Base-by-base conservation (phyloP, 2,329 filamentous ascomycete species). In the Pseudogymnoascus sp. region DNA sequence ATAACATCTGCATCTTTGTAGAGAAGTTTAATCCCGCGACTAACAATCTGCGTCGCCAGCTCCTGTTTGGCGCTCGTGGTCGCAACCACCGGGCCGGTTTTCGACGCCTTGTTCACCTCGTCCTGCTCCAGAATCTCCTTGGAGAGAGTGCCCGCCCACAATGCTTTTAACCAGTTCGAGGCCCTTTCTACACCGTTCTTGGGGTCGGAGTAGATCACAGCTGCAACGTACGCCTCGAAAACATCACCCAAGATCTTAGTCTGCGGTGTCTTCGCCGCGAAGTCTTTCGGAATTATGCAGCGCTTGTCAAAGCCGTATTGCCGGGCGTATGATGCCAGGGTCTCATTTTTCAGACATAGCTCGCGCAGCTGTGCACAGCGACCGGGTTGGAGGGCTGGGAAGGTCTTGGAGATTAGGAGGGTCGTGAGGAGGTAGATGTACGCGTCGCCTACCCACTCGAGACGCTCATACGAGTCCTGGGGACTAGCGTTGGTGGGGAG, bases 161-260 rank as follows among this genome's bases (percentile, higher is more conserved):
- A 76, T 6, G 80, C 75, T 58, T 83, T 86, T 50, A 97, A 75
- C 91, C 91, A 97, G 12, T 79, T 71, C 59, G 87, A 80, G 1
- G 82, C 86, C 1, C 78, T 79, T 6, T 73, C 64, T 53, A 88
- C 81, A 1, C 92, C 91, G 53, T 83, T 71, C 2, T 76, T 73
- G 0, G 84, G 79, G 67, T 91, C 82, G 1, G 87, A 85, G 2
- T 90, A 75, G 35, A 96, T 81, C 5, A 92, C 75, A 2, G 88
- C 92, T 7, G 89, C 92, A 14, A 96, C 83, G 67, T 95, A 97
- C 0, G 93, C 89, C 72, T 97, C 93, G 68, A 97, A 95, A 15
- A 97, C 81, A 70, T 97, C 93, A 7, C 87, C 92, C 61, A 89
- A 79, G 8, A 91, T 84, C 73, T 97, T 97, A 12, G 77, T 81